These are phyloP conservation scores for Linnemannia schmuckeri DNA, from an alignment of 192 early-diverging fungal species.

Conservation along the genomic window DNA sequence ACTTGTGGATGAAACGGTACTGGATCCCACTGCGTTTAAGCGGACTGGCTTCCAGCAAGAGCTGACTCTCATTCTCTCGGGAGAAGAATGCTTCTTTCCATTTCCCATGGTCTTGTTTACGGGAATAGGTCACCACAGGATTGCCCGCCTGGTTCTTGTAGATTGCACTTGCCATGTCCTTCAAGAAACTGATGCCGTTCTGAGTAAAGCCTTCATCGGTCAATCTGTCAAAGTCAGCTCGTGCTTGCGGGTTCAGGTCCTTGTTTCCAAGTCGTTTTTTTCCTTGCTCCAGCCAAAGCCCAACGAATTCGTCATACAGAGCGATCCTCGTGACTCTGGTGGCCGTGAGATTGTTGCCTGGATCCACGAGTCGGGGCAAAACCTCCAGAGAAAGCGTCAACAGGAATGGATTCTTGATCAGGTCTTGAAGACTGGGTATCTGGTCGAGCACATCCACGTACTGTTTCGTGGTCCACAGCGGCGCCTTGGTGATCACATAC, in stretches of 20 bases:
- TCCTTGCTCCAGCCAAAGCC: conserved; percentile 17
- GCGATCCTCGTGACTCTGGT: conserved; percentile 13
- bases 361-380: conserved; percentile 19
- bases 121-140: conserved; percentile 22
- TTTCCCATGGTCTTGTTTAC: neutral
- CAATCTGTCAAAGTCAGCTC: conserved; percentile 6
- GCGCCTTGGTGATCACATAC: conserved; percentile 25
- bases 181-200: conserved; percentile 26
- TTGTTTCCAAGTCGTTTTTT: conserved; percentile 10
- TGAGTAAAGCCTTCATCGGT: conserved; percentile 17
- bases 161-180: conserved; percentile 17
- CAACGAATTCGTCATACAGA: conserved; percentile 31
- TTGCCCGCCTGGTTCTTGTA: conserved; percentile 23
- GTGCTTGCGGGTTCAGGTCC: conserved; percentile 11
- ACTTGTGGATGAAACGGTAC: conserved; percentile 25
- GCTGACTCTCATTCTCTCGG: conserved; percentile 12
- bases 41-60: conserved; percentile 31
- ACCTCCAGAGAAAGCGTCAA: conserved; percentile 23
- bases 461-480: conserved; percentile 17
- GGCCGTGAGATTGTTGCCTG: conserved; percentile 4
- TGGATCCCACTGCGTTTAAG: conserved; percentile 18
- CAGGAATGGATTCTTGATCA: conserved; percentile 33
- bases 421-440: conserved; percentile 27
- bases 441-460: conserved; percentile 16
- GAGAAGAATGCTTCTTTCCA: conserved; percentile 12